Evolutionary conservation across 2,329 filamentous ascomycete species (phyloP).

Genomic region (Cordyceps cicadae): DNA sequence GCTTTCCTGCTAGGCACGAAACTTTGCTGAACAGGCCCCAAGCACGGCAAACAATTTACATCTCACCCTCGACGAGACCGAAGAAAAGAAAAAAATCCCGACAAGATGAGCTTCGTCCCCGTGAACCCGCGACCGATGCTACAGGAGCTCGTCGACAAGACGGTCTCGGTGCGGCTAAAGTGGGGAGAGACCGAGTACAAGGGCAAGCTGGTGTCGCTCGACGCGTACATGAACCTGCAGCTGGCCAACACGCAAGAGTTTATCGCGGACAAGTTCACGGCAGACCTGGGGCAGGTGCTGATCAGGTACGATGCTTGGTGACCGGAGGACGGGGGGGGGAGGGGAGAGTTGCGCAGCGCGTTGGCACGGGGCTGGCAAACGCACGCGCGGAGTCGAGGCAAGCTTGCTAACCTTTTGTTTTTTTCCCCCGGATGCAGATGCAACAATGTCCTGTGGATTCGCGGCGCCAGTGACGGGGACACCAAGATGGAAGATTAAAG

Average conservation of each 20-base stretch:
- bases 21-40: background rate
- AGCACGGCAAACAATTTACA: background rate
- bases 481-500: conserved; percentile 49
- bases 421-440: conserved; percentile 44
- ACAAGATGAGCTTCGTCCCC: conserved; percentile 60
- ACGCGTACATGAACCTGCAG: conserved; percentile 99
- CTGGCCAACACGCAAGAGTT: conserved; percentile 86
- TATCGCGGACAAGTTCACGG: conserved; percentile 78
- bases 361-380: no score
- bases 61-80: background rate
- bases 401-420: conserved; percentile 1
- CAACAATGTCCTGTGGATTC: conserved; percentile 97
- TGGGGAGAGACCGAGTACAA: conserved; percentile 99
- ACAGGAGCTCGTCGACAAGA: conserved; percentile 84
- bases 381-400: no score
- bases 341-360: no score
- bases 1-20: conserved; percentile 7
- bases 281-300: conserved; percentile 79
- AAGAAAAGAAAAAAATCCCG: background rate
- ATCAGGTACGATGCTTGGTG: conserved; percentile 56
- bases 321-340: background rate
- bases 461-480: conserved; percentile 45
- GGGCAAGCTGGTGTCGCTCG: conserved; percentile 81
- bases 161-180: conserved; percentile 87
- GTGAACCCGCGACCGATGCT: conserved; percentile 96